phyloP scores from a whole-genome alignment of 768 basidiomycete genomes.

The Calocera cornea region DNA sequence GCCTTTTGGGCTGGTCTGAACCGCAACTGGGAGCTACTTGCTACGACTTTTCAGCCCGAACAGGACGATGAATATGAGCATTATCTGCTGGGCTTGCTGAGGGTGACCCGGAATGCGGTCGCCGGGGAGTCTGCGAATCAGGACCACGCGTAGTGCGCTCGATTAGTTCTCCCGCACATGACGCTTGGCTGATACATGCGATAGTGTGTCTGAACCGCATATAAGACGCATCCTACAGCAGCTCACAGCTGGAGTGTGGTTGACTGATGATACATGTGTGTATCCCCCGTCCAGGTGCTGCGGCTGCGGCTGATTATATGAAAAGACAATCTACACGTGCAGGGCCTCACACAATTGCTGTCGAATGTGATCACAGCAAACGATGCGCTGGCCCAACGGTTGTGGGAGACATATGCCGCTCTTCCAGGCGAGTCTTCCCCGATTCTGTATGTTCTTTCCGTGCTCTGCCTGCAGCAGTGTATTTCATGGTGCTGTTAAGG shows the following conservation, averaged over 20 bases:
- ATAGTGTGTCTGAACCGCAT: neutral
- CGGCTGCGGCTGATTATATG: neutral
- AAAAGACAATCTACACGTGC: neutral
- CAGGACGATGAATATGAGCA: neutral
- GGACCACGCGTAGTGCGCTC: neutral
- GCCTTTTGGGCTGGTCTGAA: neutral
- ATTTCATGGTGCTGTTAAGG: neutral
- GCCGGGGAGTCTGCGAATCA: neutral
- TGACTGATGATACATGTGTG: neutral
- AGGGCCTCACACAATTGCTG: neutral
- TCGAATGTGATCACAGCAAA: neutral
- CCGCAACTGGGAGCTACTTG: neutral
- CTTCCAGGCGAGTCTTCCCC: neutral
- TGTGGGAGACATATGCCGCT: neutral
- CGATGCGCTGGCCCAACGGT: neutral
- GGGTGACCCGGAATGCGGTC: neutral
- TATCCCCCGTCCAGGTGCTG: neutral
- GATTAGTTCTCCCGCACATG: too few relatives aligned
- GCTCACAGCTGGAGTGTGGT: neutral
- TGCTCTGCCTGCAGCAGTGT: neutral
- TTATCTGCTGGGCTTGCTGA: neutral
- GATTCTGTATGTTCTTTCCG: neutral
- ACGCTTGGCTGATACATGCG: neutral
- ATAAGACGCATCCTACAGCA: neutral
- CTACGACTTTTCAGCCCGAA: neutral